Conservation (phyloP, 306 rosid species). For the Dalbergia cultrata region DNA sequence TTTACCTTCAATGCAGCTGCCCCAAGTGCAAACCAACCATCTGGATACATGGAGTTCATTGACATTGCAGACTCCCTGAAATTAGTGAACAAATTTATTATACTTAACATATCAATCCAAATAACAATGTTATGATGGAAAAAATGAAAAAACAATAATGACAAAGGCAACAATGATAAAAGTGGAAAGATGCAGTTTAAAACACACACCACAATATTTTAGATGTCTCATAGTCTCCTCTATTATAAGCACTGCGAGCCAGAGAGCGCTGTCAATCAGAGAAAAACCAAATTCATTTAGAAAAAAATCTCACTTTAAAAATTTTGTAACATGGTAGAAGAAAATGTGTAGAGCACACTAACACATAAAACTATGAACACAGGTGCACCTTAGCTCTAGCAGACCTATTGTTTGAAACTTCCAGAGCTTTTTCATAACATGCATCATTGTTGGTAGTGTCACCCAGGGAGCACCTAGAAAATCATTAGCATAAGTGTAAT, state of each 20-base stretch:
- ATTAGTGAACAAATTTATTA: constrained; percentile 20
- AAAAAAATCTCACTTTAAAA: background rate
- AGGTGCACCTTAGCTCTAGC: constrained; percentile 87
- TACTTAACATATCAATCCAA: constrained; percentile 34
- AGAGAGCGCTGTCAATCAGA: constrained; percentile 76
- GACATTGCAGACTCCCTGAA: constrained; percentile 98
- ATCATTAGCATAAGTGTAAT: constrained; percentile 40
- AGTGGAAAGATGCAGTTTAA: constrained; percentile 26
- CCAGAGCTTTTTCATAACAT: constrained; percentile 90
- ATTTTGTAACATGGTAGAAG: constrained; percentile 26
- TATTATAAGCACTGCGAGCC: constrained; percentile 96
- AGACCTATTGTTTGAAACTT: constrained; percentile 86
- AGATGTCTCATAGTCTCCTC: constrained; percentile 85
- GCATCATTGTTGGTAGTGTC: constrained; percentile 81
- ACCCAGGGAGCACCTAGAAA: constrained; percentile 92
- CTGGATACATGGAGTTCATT: constrained; percentile 89
- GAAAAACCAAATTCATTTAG: constrained; percentile 29
- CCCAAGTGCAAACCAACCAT: constrained; percentile 98
- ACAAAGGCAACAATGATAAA: constrained; percentile 14
- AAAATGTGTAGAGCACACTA: constrained; percentile 14
- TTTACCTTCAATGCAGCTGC: constrained; percentile 97
- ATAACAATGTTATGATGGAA: constrained; percentile 11
- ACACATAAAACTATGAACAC: background rate
- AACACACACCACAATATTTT: constrained; percentile 63
- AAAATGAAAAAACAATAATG: background rate